phyloP scores from a whole-genome alignment of 805 yeast species.

The Debaryomyces castellii region DNA sequence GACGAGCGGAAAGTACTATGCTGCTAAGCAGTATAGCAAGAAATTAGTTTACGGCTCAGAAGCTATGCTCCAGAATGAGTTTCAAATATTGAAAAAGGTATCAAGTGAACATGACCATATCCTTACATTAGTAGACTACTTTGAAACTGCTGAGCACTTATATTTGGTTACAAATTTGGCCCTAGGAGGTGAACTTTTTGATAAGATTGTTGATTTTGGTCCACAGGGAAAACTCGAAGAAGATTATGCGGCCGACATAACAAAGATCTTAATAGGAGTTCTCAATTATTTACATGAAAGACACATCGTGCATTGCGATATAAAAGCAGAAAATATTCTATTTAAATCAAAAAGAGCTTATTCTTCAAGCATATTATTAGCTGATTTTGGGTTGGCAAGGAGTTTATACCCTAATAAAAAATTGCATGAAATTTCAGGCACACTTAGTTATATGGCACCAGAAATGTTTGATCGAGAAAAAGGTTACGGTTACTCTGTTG shows the following conservation, averaged over 20 bases:
- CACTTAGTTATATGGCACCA: conserved; percentile 76
- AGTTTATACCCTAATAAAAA: conserved; percentile 33
- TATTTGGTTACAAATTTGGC: conserved; percentile 67
- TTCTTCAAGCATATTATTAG: conserved; percentile 43
- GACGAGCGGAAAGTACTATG: conserved; percentile 44
- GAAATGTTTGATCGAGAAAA: conserved; percentile 51
- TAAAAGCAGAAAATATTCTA: conserved; percentile 70
- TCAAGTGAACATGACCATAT: conserved; percentile 54
- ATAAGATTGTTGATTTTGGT: conserved; percentile 46
- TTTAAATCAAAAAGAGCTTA: conserved; percentile 39
- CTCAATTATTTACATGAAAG: conserved; percentile 57
- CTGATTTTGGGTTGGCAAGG: conserved; percentile 67
- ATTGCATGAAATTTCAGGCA: conserved; percentile 57
- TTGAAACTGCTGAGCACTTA: conserved; percentile 60
- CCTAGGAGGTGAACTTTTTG: conserved; percentile 66
- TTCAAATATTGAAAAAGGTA: conserved; percentile 51
- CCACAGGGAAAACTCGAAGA: conserved; percentile 43
- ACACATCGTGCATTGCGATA: conserved; percentile 66
- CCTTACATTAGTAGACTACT: conserved; percentile 63
- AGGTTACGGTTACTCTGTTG: conserved; percentile 62
- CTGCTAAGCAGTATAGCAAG: conserved; percentile 54
- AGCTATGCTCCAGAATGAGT: conserved; percentile 56
- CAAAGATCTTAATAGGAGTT: conserved; percentile 52
- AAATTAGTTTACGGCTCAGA: conserved; percentile 53
- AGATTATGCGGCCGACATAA: conserved; percentile 48